Evolutionary conservation across 1,284 basidiomycete species (phyloP).

Genomic region (Boletellus deceptivus): DNA sequence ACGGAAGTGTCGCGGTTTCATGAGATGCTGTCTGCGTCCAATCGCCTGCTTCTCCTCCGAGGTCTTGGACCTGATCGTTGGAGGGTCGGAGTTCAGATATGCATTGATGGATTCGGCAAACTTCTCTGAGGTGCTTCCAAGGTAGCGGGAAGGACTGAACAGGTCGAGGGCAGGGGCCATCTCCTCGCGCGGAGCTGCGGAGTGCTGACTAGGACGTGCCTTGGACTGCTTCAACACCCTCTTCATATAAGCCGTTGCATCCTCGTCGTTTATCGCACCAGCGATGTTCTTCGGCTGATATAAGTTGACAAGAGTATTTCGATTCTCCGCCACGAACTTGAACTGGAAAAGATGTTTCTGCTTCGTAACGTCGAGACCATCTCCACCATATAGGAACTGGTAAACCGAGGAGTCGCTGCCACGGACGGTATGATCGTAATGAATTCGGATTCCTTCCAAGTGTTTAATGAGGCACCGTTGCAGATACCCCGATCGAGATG

Average conservation of each 20-base stretch:
- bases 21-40: slow-evolving; percentile 47
- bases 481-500: slow-evolving; percentile 96
- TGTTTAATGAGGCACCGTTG: slow-evolving; percentile 99
- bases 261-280: slow-evolving; percentile 63
- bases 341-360: slow-evolving; percentile 91
- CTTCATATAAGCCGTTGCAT: slow-evolving; percentile 83
- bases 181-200: slow-evolving; percentile 46
- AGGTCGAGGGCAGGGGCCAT: slow-evolving; percentile 76
- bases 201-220: slow-evolving; percentile 47
- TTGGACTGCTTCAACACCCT: slow-evolving; percentile 78
- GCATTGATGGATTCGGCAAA: slow-evolving; percentile 83
- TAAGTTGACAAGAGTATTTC: slow-evolving; percentile 74
- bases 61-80: slow-evolving; percentile 55
- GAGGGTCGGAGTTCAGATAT: slow-evolving; percentile 81
- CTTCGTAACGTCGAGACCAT: slow-evolving; percentile 95
- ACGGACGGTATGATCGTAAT: slow-evolving; percentile 98
- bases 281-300: slow-evolving; percentile 66
- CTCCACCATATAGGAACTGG: slow-evolving; percentile 98
- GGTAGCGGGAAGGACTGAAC: slow-evolving; percentile 77
- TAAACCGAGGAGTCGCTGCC: slow-evolving; percentile 92
- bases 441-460: slow-evolving; percentile 92
- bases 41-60: slow-evolving; percentile 39
- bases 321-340: slow-evolving; percentile 91
- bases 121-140: slow-evolving; percentile 92
- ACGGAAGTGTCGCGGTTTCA: slow-evolving; percentile 66